Conservation (phyloP, 106 monocot species). For the Allium sativum region DNA sequence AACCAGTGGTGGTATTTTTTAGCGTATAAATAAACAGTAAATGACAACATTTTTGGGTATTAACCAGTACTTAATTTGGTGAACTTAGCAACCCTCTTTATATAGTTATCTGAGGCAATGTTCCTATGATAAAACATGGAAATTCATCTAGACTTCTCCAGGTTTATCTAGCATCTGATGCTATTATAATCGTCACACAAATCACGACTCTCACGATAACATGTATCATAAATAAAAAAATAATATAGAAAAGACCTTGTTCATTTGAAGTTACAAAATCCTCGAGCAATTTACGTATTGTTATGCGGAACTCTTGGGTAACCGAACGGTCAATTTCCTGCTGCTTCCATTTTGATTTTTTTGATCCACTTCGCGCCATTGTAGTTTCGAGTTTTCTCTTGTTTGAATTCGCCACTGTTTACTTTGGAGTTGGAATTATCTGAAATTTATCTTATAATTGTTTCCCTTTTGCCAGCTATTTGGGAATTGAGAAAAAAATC, state of each 20-base stretch:
- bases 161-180: no score
- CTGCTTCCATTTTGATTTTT: not conserved
- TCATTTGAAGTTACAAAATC: conserved; percentile 44
- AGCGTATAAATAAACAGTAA: no score
- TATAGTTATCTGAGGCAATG: conserved; percentile 19
- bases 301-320: conserved; percentile 32
- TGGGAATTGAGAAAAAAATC: no score
- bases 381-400: not conserved
- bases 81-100: no score
- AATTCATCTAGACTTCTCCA: not conserved
- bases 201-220: not conserved
- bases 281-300: conserved; percentile 35
- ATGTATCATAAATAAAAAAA: not conserved
- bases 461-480: no score
- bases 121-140: not conserved
- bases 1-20: no score
- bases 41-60: no score
- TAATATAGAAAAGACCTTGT: conserved; percentile 21
- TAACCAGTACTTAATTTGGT: no score
- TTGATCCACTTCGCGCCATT: not conserved
- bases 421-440: no score
- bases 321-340: conserved; percentile 11
- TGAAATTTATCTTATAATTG: no score
- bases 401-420: not conserved
- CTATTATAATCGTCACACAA: not conserved